Evolutionary conservation across 176 grass and related monocot species (phyloP).

Genomic region (Avena eriantha): DNA sequence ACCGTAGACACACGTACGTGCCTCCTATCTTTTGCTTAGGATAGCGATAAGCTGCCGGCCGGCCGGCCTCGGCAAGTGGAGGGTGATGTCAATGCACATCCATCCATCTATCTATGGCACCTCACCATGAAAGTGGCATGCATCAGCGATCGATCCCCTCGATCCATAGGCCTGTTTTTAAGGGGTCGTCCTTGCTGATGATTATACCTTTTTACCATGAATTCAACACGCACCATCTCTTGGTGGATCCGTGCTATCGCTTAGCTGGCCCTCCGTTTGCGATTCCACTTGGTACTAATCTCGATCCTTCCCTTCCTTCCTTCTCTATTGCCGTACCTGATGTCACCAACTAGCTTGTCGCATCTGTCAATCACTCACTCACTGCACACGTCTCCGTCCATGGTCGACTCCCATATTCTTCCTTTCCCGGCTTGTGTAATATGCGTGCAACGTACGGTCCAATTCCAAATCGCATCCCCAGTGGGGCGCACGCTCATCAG

Average conservation of each 20-base stretch:
- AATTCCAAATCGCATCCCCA: slow-evolving; percentile 1
- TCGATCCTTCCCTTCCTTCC: not conserved
- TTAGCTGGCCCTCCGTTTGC: not conserved
- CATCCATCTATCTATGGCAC: not conserved
- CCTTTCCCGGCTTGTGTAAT: slow-evolving; percentile 1
- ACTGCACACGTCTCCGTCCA: not conserved
- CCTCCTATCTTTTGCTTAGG: not conserved
- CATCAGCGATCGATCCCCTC: not conserved
- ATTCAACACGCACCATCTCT: not conserved
- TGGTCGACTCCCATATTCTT: not conserved
- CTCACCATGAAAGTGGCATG: not conserved
- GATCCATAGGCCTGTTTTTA: not conserved
- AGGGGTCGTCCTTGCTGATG: too few relatives aligned
- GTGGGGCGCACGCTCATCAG: not conserved
- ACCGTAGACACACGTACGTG: not conserved
- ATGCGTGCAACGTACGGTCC: slow-evolving; percentile 27
- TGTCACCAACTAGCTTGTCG: slow-evolving; percentile 27
- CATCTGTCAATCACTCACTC: slow-evolving; percentile 16
- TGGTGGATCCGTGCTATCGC: not conserved
- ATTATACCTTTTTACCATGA: not conserved
- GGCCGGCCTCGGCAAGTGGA: not conserved
- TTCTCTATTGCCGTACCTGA: slow-evolving; percentile 20
- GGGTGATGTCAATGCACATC: slow-evolving; percentile 21
- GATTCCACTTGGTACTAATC: slow-evolving; percentile 12
- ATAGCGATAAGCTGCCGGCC: slow-evolving; percentile 24